Percentiles rank a stretch among this genome's conserved stretches.
These are phyloP conservation scores for Dendryphion nanum DNA, from an alignment of 2,329 filamentous ascomycete genomes.

Conservation along the genomic window DNA sequence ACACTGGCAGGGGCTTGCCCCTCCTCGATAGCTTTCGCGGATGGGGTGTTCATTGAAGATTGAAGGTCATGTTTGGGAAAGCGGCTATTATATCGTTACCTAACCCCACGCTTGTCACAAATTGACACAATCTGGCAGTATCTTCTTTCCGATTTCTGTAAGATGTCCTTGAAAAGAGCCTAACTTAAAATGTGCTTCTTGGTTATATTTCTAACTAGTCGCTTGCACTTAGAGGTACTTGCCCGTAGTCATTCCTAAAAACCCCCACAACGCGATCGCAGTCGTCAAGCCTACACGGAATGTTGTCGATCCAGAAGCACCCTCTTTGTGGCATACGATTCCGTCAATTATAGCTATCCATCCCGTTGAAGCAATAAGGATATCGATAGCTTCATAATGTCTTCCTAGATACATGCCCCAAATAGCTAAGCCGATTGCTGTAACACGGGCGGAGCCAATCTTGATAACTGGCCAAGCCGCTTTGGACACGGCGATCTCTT, in stretches of 20 bases:
- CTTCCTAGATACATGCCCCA: constrained; percentile 15
- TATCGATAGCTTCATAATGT: constrained; percentile 18
- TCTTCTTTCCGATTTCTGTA: too few species aligned
- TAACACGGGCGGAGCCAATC: constrained; percentile 12
- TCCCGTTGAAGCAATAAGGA: constrained; percentile 11
- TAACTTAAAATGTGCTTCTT: too few species aligned
- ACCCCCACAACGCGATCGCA: constrained; percentile 19
- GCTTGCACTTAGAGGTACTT: too few species aligned
- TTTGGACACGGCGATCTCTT: constrained; percentile 9
- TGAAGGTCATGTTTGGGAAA: too few species aligned
- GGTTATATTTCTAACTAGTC: too few species aligned
- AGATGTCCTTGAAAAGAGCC: too few species aligned
- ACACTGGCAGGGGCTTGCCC: constrained; percentile 4
- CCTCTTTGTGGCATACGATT: constrained; percentile 18
- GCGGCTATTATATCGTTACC: too few species aligned
- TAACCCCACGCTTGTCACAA: too few species aligned
- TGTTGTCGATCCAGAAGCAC: constrained; percentile 14
- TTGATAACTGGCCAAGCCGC: constrained; percentile 16
- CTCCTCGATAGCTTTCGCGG: constrained; percentile 14
- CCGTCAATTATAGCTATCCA: constrained; percentile 17
- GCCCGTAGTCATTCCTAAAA: constrained; percentile 7
- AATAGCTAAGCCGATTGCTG: constrained; percentile 14
- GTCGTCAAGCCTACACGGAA: constrained; percentile 14
- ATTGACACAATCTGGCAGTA: too few species aligned
- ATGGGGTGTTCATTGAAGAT: too few species aligned